Evolutionary conservation across 2,329 filamentous ascomycete species (phyloP).

Genomic region (Podosphaera fusca): DNA sequence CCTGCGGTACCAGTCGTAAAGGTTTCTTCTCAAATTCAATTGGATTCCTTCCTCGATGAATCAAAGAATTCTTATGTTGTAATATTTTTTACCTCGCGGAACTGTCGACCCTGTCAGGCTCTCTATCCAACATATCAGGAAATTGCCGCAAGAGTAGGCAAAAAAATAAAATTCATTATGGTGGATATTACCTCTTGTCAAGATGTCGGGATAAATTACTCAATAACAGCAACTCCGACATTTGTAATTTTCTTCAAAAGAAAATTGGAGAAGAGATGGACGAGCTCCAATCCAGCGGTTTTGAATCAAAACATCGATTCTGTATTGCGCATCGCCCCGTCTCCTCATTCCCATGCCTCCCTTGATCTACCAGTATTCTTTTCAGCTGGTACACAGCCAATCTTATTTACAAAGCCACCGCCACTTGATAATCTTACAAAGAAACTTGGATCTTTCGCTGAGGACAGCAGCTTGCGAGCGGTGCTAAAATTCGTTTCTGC

Average conservation of each 20-base stretch:
- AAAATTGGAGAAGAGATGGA: conserved; percentile 56
- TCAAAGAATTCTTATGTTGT: conserved; percentile 49
- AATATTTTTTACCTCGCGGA: conserved; percentile 81
- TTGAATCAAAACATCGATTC: conserved; percentile 51
- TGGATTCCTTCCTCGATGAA: conserved; percentile 34
- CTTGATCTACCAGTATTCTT: conserved; percentile 50
- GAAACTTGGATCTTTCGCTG: conserved; percentile 47
- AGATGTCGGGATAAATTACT: conserved; percentile 39
- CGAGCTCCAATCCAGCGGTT: conserved; percentile 44
- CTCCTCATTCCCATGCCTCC: conserved; percentile 50
- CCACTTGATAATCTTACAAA: conserved; percentile 60
- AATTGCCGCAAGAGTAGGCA: conserved; percentile 48
- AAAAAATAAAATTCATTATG: conserved; percentile 53
- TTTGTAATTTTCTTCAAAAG: conserved; percentile 70
- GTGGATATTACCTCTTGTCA: conserved; percentile 51
- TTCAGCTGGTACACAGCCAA: conserved; percentile 34
- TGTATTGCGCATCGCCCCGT: conserved; percentile 51
- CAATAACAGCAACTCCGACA: conserved; percentile 59
- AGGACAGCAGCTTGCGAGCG: conserved; percentile 33
- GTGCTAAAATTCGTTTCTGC: conserved; percentile 50
- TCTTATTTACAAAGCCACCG: conserved; percentile 53
- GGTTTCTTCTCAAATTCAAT: conserved; percentile 31
- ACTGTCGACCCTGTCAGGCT: conserved; percentile 62
- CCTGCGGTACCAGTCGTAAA: conserved; percentile 28
- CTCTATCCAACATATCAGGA: conserved; percentile 66